Evolutionary conservation across 1,139 yeast species (phyloP).

Genomic region (Yamadazyma pseudoaaseri): DNA sequence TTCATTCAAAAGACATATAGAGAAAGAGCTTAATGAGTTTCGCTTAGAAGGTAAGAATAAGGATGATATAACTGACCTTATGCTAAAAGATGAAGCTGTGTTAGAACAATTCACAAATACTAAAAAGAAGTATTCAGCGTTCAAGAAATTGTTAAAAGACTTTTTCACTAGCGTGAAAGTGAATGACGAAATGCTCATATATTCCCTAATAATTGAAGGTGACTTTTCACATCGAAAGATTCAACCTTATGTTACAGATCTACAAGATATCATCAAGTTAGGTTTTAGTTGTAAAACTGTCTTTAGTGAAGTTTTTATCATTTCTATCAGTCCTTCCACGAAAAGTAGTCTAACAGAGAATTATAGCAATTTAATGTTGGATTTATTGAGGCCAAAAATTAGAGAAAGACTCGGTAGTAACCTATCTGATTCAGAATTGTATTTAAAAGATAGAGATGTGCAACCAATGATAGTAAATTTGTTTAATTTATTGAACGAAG

Average conservation of each 20-base stretch:
- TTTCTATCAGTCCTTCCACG: slow-evolving; percentile 31
- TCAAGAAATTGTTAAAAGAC: slow-evolving; percentile 2
- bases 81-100: slow-evolving; percentile 14
- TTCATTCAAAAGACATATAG: slow-evolving; percentile 39
- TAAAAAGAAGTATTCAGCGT: slow-evolving; percentile 1
- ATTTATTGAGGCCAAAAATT: slow-evolving; percentile 38
- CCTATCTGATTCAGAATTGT: slow-evolving; percentile 28
- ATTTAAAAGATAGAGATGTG: slow-evolving; percentile 25
- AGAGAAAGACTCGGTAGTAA: slow-evolving; percentile 32
- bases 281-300: slow-evolving; percentile 24
- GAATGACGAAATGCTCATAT: slow-evolving; percentile 1
- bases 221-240: slow-evolving; percentile 1
- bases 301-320: slow-evolving; percentile 39
- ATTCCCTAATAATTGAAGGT: slow-evolving; percentile 4
- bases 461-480: slow-evolving; percentile 58
- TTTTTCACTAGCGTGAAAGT: background rate
- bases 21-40: slow-evolving; percentile 15
- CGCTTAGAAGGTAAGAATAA: slow-evolving; percentile 11
- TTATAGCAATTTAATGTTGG: slow-evolving; percentile 37
- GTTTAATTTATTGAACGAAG: slow-evolving; percentile 75
- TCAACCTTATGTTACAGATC: background rate
- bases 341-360: slow-evolving; percentile 34
- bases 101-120: slow-evolving; percentile 3
- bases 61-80: slow-evolving; percentile 10
- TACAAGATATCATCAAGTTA: slow-evolving; percentile 2